Evolutionary conservation across 2,329 filamentous ascomycete genomes (phyloP).

Genomic region (Plenodomus lindquistii): DNA sequence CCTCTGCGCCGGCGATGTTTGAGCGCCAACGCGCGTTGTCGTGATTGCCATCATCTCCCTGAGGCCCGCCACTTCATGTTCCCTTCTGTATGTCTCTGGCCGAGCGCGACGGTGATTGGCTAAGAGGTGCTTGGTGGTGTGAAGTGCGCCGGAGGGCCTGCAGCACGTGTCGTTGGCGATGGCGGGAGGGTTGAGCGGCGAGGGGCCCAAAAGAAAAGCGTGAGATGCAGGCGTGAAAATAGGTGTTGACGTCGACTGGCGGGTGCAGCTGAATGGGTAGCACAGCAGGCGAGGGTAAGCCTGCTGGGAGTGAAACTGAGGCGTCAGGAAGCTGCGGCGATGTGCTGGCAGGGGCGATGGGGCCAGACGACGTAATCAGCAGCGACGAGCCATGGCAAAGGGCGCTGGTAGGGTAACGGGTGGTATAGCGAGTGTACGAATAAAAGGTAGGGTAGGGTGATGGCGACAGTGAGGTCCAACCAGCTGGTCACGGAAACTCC

Average conservation of each 20-base stretch:
- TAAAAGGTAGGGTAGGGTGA: slow-evolving; percentile 5
- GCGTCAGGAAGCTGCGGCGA: slow-evolving; percentile 13
- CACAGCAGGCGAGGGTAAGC: slow-evolving; percentile 21
- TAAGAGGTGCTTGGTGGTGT: not conserved
- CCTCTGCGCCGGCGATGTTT: slow-evolving; percentile 10
- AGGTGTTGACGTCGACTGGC: not conserved
- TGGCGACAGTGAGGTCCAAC: slow-evolving; percentile 5
- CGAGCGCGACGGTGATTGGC: slow-evolving; percentile 1
- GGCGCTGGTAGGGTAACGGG: slow-evolving; percentile 3
- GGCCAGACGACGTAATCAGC: slow-evolving; percentile 11
- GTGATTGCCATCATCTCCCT: slow-evolving; percentile 30
- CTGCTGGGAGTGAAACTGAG: slow-evolving; percentile 22
- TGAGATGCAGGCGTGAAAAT: not conserved
- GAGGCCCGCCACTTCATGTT: slow-evolving; percentile 34
- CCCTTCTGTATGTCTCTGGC: slow-evolving; percentile 9
- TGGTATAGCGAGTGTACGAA: slow-evolving; percentile 17
- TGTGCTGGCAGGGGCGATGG: slow-evolving; percentile 23
- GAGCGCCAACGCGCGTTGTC: slow-evolving; percentile 25
- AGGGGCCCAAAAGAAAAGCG: not conserved
- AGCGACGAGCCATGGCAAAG: slow-evolving; percentile 4
- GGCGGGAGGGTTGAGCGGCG: not conserved
- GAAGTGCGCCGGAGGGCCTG: slow-evolving; percentile 1
- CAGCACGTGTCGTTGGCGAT: slow-evolving; percentile 1
- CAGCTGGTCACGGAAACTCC: slow-evolving; percentile 11
- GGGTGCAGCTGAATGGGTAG: slow-evolving; percentile 9